Conservation (phyloP, 108 stramenopile genomes). For the Aurantiochytrium sp. region DNA sequence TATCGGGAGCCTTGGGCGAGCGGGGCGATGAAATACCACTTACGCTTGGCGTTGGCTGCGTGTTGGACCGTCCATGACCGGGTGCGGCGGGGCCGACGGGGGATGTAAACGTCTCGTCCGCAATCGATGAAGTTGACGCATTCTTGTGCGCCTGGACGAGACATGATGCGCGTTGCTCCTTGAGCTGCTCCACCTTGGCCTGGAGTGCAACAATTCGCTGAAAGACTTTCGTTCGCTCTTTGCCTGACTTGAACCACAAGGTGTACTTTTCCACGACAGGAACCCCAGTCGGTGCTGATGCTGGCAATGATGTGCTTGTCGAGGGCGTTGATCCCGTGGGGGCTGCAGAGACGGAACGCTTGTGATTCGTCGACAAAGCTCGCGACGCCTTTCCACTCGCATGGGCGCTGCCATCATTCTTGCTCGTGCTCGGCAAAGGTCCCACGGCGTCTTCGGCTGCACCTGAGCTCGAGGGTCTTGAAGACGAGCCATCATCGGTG, state of each 20-base stretch:
- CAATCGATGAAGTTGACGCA: too few relatives aligned
- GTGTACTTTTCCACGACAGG: background rate
- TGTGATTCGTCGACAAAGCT: background rate
- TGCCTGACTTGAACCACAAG: background rate
- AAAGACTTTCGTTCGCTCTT: background rate
- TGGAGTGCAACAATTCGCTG: background rate
- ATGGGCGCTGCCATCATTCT: too few relatives aligned
- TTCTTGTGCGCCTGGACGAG: background rate
- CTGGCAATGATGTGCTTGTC: background rate
- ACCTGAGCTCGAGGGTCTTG: too few relatives aligned
- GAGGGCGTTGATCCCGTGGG: background rate
- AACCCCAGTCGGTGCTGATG: background rate
- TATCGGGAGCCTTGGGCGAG: too few relatives aligned
- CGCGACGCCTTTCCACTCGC: too few relatives aligned
- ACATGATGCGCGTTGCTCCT: background rate
- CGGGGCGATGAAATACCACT: too few relatives aligned
- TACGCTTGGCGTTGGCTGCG: background rate
- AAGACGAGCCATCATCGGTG: too few relatives aligned
- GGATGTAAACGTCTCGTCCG: too few relatives aligned
- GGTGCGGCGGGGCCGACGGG: background rate
- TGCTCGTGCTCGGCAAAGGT: too few relatives aligned
- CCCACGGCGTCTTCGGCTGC: too few relatives aligned
- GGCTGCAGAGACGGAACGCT: background rate
- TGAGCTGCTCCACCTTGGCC: background rate
- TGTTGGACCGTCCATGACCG: background rate